A percentile compares a stretch with the other conserved stretches of the same genome.
Conservation (phyloP, 331 rosid genomes). For the Acacia pycnantha region DNA sequence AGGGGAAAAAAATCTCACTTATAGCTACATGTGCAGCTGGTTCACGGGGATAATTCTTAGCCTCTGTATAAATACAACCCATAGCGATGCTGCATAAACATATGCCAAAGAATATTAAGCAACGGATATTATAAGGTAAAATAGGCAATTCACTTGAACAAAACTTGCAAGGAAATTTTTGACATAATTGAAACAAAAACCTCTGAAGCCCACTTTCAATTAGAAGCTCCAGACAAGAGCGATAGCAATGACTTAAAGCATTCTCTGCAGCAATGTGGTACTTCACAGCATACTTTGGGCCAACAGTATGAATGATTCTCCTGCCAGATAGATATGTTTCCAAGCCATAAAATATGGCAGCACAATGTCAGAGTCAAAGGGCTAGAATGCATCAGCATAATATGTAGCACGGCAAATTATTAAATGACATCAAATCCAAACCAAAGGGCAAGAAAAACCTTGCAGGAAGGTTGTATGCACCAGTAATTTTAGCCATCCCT, state of each 20-base stretch:
- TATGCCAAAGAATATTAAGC: conserved; percentile 27
- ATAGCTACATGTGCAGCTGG: conserved; percentile 97
- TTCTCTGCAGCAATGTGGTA: conserved; percentile 96
- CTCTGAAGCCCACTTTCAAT: conserved; percentile 80
- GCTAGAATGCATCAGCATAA: conserved; percentile 2
- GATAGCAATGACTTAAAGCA: conserved; percentile 92
- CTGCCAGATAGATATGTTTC: conserved; percentile 36
- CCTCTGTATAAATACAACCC: conserved; percentile 89
- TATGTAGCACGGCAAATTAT: background rate
- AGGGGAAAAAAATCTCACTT: conserved; percentile 52
- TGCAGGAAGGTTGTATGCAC: conserved; percentile 85
- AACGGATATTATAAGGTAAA: background rate
- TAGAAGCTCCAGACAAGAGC: conserved; percentile 88
- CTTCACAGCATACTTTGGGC: conserved; percentile 91
- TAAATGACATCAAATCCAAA: conserved; percentile 11
- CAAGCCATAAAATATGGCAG: conserved; percentile 23
- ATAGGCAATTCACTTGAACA: conserved; percentile 1
- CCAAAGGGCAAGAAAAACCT: conserved; percentile 36
- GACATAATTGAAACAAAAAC: conserved; percentile 34
- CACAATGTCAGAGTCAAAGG: background rate
- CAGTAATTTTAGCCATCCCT: conserved; percentile 92
- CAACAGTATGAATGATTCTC: conserved; percentile 88
- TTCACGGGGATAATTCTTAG: conserved; percentile 92
- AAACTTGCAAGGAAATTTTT: conserved; percentile 9
- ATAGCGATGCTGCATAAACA: conserved; percentile 74